Evolutionary conservation across 2,329 filamentous ascomycete species (phyloP).

Genomic region (Alternaria conjuncta): DNA sequence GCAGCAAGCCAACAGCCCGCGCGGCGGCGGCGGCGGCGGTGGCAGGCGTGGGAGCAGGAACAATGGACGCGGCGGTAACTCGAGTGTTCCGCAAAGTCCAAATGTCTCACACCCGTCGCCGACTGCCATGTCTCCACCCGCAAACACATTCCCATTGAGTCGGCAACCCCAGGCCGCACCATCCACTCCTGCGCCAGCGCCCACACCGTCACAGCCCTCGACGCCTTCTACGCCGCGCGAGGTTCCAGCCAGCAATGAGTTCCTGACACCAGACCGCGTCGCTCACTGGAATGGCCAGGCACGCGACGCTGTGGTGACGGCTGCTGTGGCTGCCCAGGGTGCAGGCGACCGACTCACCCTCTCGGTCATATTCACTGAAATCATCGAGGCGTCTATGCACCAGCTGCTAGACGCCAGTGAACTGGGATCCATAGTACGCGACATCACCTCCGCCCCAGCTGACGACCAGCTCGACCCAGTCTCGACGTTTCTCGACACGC

Average conservation of each 20-base stretch:
- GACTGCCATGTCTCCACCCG: slow-evolving; percentile 40
- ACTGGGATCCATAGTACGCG: slow-evolving; percentile 74
- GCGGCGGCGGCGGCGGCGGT: slow-evolving; percentile 36
- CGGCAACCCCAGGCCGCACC: slow-evolving; percentile 28
- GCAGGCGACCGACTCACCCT: slow-evolving; percentile 73
- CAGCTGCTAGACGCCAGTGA: slow-evolving; percentile 70
- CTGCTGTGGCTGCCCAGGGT: slow-evolving; percentile 68
- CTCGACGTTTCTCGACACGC: slow-evolving; percentile 79
- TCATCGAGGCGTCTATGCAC: slow-evolving; percentile 77
- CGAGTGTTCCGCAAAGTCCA: slow-evolving; percentile 41
- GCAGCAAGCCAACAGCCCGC: slow-evolving; percentile 35
- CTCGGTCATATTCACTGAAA: slow-evolving; percentile 80
- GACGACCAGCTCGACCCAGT: slow-evolving; percentile 53
- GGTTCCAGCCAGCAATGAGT: slow-evolving; percentile 71
- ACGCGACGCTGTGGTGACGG: slow-evolving; percentile 69
- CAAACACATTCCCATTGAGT: slow-evolving; percentile 23
- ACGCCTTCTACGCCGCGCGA: slow-evolving; percentile 17
- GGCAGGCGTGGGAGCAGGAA: slow-evolving; percentile 38
- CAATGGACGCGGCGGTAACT: slow-evolving; percentile 33
- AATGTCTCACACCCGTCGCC: slow-evolving; percentile 37
- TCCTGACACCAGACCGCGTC: slow-evolving; percentile 74
- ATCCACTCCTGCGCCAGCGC: slow-evolving; percentile 13
- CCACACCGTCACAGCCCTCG: slow-evolving; percentile 46
- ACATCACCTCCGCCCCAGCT: slow-evolving; percentile 68
- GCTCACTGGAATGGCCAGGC: slow-evolving; percentile 71